A percentile compares a stretch with the other conserved stretches of the same genome.
phyloP scores from a whole-genome alignment of 139 green algal species.

The Asterochloris sp. region DNA sequence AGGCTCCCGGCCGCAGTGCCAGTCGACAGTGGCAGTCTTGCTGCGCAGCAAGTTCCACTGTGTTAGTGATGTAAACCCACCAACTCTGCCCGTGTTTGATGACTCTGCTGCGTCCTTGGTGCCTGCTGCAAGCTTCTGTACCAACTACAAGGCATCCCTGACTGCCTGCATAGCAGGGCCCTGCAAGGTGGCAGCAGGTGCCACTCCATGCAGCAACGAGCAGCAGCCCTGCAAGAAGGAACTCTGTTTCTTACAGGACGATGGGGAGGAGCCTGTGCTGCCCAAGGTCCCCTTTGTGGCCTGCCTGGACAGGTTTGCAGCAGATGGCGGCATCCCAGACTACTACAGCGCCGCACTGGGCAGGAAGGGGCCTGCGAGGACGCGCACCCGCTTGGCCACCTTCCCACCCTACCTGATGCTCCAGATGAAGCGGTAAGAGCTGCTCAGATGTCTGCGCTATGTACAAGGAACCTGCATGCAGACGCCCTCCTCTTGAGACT shows the following conservation, averaged over 20 bases:
- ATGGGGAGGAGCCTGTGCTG: slow-evolving; percentile 43
- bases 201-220: no score
- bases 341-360: slow-evolving; percentile 73
- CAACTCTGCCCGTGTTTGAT: no score
- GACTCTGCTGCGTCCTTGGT: no score
- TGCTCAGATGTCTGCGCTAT: no score
- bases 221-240: not conserved
- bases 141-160: no score
- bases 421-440: slow-evolving; percentile 59
- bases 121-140: no score
- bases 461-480: no score
- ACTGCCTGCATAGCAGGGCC: no score
- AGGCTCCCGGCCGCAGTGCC: no score
- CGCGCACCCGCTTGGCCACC: slow-evolving; percentile 65
- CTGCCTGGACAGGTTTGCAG: slow-evolving; percentile 74
- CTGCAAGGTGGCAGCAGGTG: no score
- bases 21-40: not conserved
- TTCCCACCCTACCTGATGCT: slow-evolving; percentile 92
- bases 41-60: not conserved
- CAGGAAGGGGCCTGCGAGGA: slow-evolving; percentile 40
- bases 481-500: no score
- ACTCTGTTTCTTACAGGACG: slow-evolving; percentile 12
- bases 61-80: no score
- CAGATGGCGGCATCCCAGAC: slow-evolving; percentile 64
- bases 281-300: slow-evolving; percentile 79